These are phyloP conservation scores for Yamagishiella unicocca DNA, from an alignment of 139 green algal genomes.

Conservation along the genomic window DNA sequence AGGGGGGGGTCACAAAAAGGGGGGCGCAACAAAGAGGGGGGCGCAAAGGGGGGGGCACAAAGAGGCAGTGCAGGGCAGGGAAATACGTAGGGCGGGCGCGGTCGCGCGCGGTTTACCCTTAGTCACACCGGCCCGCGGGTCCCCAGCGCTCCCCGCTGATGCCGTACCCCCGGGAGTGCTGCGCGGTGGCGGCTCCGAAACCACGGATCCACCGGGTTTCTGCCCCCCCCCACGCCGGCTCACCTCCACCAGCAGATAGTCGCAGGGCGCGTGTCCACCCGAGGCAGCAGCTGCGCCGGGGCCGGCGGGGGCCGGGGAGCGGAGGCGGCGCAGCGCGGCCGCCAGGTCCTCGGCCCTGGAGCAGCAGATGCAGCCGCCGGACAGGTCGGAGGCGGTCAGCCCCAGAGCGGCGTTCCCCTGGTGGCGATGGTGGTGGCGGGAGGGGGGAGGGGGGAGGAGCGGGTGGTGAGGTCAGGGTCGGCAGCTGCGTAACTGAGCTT, in stretches of 20 bases:
- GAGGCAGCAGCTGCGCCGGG: background rate
- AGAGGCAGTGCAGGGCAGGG: too few relatives aligned
- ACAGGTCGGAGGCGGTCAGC: slow-evolving; percentile 52
- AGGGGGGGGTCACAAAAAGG: background rate
- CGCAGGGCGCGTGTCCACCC: background rate
- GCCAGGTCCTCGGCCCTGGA: slow-evolving; percentile 43
- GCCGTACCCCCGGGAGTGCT: too few relatives aligned
- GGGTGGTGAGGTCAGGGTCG: background rate
- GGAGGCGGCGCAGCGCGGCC: slow-evolving; percentile 44
- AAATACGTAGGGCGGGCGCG: background rate
- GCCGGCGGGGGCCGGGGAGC: background rate
- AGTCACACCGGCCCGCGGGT: too few relatives aligned
- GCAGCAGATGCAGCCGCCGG: slow-evolving; percentile 71
- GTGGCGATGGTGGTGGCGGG: background rate
- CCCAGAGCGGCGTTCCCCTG: slow-evolving; percentile 61
- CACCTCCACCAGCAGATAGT: slow-evolving; percentile 47
- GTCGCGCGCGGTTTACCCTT: background rate
- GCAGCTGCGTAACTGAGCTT: background rate
- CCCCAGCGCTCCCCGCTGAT: too few relatives aligned
- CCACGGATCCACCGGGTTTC: background rate
- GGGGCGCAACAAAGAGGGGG: background rate
- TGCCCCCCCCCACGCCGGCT: background rate
- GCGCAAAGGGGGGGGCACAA: too few relatives aligned
- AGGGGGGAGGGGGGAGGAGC: background rate
- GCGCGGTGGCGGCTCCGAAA: background rate